Evolutionary conservation across 2,329 filamentous ascomycete genomes (phyloP), one percentile per base, ranked within the genome.

Genomic region (Aspergillus novofumigatus): DNA sequence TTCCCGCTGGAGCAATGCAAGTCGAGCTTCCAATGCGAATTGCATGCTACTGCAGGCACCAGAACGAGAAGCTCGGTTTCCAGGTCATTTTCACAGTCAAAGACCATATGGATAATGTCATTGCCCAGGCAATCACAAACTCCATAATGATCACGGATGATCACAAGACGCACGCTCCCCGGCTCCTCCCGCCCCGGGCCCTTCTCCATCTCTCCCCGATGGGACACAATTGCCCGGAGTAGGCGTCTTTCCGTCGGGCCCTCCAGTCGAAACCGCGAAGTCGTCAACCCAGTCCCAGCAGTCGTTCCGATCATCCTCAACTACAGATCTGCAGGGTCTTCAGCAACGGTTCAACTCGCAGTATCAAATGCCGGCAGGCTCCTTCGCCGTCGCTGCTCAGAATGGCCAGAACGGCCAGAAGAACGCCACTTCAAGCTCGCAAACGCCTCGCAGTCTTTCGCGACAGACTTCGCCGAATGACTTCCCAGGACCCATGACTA

Each of bases 71-170:
- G 77, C 80, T 88, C 64, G 93, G 93, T 1, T 99, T 97, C 75
- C 83, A 83, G 66, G 92, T 97, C 66, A 96, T 99, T 61, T 96
- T 97, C 75, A 97, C 93, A 1, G 82, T 99, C 68, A 96, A 92
- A 70, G 91, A 97, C 73, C 85, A 85, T 68, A 78, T 85, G 61
- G 89, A 87, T 65, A 86, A 86, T 48, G 78, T 96, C 32, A 78
- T 97, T 47, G 90, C 91, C 6, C 93, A 99, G 75, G 86, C 87
- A 53, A 88, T 96, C 62, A 91, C 91, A 21, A 86, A 88, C 55
- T 90, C 91, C 0, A 96, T 97, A 62, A 93, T 97, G 83, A 97
- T 97, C 62, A 97, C 94, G 1, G 93, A 99, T 71, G 93, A 99
- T 69, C 93, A 97, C 78, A 97, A 97, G 78, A 96, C 91, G 7